These are phyloP conservation scores for Lathyrus oleraceus DNA, from an alignment of 306 rosid species.

Conservation along the genomic window DNA sequence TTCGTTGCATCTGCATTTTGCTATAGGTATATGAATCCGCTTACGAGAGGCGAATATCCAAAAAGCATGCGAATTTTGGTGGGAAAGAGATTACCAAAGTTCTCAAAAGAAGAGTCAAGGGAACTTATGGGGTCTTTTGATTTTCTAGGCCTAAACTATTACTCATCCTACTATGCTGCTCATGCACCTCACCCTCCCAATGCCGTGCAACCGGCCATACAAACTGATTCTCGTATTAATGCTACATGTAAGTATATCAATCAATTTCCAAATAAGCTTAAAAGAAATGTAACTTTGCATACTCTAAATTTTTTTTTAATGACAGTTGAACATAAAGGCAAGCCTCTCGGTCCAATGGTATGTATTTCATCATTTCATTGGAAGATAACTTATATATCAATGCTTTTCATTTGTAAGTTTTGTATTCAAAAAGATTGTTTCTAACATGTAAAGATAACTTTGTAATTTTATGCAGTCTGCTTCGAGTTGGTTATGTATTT, in stretches of 20 bases:
- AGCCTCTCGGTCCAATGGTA: constrained; percentile 37
- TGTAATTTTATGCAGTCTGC: constrained; percentile 35
- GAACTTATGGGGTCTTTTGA: constrained; percentile 41
- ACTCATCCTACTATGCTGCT: constrained; percentile 43
- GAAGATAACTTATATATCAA: neutral
- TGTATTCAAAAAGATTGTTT: neutral
- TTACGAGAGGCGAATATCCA: constrained; percentile 43
- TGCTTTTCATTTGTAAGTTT: constrained; percentile 3
- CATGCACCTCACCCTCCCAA: constrained; percentile 31
- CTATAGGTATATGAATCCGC: constrained; percentile 43
- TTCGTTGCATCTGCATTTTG: constrained; percentile 14
- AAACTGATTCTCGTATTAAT: constrained; percentile 42
- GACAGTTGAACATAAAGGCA: constrained; percentile 38
- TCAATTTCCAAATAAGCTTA: neutral
- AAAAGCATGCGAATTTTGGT: constrained; percentile 39
- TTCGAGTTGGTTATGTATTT: constrained; percentile 38
- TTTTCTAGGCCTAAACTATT: constrained; percentile 46
- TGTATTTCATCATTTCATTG: constrained; percentile 30
- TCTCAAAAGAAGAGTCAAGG: constrained; percentile 36
- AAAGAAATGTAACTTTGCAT: neutral
- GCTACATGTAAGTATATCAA: constrained; percentile 40
- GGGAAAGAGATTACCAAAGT: constrained; percentile 34
- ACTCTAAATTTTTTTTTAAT: neutral
- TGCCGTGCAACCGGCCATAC: constrained; percentile 29
- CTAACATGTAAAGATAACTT: neutral